Evolutionary conservation across 768 basidiomycete species (phyloP), one percentile per base, ranked within the genome.

Genomic region (Auricularia sp.): DNA sequence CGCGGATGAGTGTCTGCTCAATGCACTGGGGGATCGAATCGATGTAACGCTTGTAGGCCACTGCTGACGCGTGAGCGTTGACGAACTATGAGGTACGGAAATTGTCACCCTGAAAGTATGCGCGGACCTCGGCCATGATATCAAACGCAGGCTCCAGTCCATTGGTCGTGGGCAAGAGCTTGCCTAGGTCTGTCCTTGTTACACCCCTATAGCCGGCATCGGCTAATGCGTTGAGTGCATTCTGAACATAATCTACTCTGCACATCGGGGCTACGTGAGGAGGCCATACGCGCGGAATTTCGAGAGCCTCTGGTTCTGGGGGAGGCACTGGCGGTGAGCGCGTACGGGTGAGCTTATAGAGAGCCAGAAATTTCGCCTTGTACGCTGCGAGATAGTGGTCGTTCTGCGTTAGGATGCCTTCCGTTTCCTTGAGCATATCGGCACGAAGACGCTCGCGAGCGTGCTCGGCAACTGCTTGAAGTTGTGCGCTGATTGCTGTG

Each of bases 61-160:
- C 85, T 87, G 34, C 4, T 10, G 33, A 14, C 14, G 54, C 10
- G 10, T 56, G 14, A 29, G 29, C 29, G 2, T 29, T 29, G 29
- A 29, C 29, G 29, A 42, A 0, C 76, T 59, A 8, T n/a, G 56
- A 23, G 23, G 33, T 33, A 10, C 14, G 6, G 23, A 29, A 14
- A 12, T 59, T 18, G 29, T 33, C 68, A 87, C 89, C 88, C 78
- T 89, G 86, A 72, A 89, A 90, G 67, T 90, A 89, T 0, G 85
- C 87, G 3, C 86, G 77, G 1, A 88, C 86, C 64, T 84, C 81
- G 0, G 86, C 86, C 87, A 90, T 89, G 68, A 90, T 87, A 3
- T 73, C 68, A 16, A 90, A 67, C 0, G 84, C 84, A 0, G 65
- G 65, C 10, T 84, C 85, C 77, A 78, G 80, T 1, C 74, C 74